Evolutionary conservation across 2,329 filamentous ascomycete genomes (phyloP).

Genomic region (Alternaria rosae): DNA sequence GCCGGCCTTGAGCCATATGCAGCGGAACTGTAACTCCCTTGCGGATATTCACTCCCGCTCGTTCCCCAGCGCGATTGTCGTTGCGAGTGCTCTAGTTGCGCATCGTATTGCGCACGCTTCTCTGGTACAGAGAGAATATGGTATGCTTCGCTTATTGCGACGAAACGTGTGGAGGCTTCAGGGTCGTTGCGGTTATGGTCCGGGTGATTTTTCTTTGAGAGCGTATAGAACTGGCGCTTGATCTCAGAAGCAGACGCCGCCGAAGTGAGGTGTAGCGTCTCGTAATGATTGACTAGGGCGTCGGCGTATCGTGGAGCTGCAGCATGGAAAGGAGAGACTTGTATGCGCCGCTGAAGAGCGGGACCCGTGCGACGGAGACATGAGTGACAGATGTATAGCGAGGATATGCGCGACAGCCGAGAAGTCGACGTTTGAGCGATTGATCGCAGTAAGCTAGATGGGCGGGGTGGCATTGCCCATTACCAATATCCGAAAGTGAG

Average conservation of each 20-base stretch:
- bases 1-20: slow-evolving; percentile 75
- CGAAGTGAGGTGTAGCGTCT: slow-evolving; percentile 74
- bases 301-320: slow-evolving; percentile 49
- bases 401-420: neutral
- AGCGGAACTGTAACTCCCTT: slow-evolving; percentile 63
- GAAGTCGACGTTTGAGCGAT: slow-evolving; percentile 9
- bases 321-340: slow-evolving; percentile 54
- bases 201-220: slow-evolving; percentile 92
- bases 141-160: slow-evolving; percentile 86
- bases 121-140: slow-evolving; percentile 73
- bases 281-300: slow-evolving; percentile 73
- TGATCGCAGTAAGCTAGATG: slow-evolving; percentile 21
- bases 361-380: slow-evolving; percentile 22
- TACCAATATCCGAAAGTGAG: neutral
- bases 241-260: slow-evolving; percentile 78
- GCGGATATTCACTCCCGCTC: slow-evolving; percentile 57
- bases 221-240: slow-evolving; percentile 90
- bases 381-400: slow-evolving; percentile 27
- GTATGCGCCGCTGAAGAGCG: slow-evolving; percentile 17
- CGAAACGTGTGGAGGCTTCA: slow-evolving; percentile 75
- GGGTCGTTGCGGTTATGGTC: slow-evolving; percentile 86
- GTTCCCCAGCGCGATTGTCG: slow-evolving; percentile 37
- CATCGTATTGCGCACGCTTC: slow-evolving; percentile 84
- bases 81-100: slow-evolving; percentile 61
- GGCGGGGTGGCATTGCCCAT: slow-evolving; percentile 42